Evolutionary conservation across 257 asterid genomes (phyloP), one percentile per base, ranked within the genome.

Genomic region (Salvia hispanica): DNA sequence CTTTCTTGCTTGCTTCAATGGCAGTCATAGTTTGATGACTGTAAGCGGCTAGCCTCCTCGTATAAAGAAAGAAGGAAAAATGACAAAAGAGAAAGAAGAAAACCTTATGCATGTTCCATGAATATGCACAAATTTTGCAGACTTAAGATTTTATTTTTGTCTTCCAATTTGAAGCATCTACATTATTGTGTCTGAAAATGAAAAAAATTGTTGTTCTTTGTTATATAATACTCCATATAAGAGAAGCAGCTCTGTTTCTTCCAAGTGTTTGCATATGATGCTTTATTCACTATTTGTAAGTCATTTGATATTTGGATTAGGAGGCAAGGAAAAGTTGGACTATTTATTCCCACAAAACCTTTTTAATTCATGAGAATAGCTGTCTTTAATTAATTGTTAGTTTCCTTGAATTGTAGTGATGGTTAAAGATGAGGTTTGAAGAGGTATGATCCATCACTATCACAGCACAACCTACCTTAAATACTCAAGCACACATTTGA

Each of bases 71-170:
- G 31, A 25, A 25, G 31, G 3, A 25, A 25, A 25, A 25, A 25
- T 25, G 31, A 25, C 31, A 25, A 25, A 25, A 25, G 3, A 25
- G 31, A 25, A 2, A 25, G 31, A 8, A 15, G 10, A 50, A 6
- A 14, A 6, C 16, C 16, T 40, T 66, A 6, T 58, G 77, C 76
- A 71, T 67, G 73, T 55, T 78, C 60, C 54, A 53, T 25, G 76
- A 72, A 74, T 67, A 45, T 73, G 53, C 56, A 9, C 68, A 9
- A 52, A 48, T 58, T 70, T 76, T 66, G 80, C 77, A 66, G 77
- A 69, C 62, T 65, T 45, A 6, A 56, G 70, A 1, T 39, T 66
- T 56, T 36, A 1, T 31, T 72, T 62, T 60, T 56, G 42, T 3
- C 55, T 16, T 67, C 66, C 55, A 34, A 74, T 67, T 74, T 40